phyloP scores from a whole-genome alignment of 768 basidiomycete species.

The Leccinum truebloodii region DNA sequence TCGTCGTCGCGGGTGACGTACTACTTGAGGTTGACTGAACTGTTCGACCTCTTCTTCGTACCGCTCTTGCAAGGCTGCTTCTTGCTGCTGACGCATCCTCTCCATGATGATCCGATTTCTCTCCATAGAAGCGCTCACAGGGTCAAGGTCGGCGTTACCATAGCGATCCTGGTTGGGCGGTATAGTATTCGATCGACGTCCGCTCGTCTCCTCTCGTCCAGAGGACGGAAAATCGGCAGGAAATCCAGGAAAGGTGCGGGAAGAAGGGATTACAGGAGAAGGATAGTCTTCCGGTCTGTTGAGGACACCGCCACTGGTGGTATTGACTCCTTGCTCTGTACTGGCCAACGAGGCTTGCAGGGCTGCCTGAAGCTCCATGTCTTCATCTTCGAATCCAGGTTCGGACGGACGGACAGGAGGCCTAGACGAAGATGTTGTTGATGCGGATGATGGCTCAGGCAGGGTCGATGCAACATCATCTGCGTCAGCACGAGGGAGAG shows the following conservation, averaged over 20 bases:
- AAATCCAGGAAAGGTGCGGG: constrained; percentile 31
- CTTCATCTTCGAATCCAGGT: constrained; percentile 71
- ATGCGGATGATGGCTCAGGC: constrained; percentile 47
- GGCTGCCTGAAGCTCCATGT: constrained; percentile 84
- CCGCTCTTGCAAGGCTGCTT: constrained; percentile 61
- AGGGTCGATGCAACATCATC: constrained; percentile 71
- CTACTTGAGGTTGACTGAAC: constrained; percentile 18
- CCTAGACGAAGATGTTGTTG: constrained; percentile 10
- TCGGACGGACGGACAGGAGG: constrained; percentile 14
- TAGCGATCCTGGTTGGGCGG: constrained; percentile 34
- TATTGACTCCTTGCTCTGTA: constrained; percentile 2
- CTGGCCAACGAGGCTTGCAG: constrained; percentile 75
- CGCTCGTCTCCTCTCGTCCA: constrained; percentile 18
- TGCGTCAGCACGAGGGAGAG: constrained; percentile 63
- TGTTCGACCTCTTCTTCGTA: constrained; percentile 45
- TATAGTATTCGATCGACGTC: constrained; percentile 13
- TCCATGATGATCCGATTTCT: constrained; percentile 61
- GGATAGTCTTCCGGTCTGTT: constrained; percentile 18
- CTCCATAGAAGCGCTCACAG: constrained; percentile 66
- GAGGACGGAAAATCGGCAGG: constrained; percentile 7
- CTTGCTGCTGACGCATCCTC: constrained; percentile 66
- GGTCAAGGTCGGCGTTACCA: constrained; percentile 43
- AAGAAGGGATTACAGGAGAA: constrained; percentile 27
- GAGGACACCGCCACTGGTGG: constrained; percentile 5
- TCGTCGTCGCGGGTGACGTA: constrained; percentile 5